A percentile compares a stretch with the other conserved stretches of the same genome.
Conservation (phyloP, 805 yeast species). For the Yarrowia sp. region DNA sequence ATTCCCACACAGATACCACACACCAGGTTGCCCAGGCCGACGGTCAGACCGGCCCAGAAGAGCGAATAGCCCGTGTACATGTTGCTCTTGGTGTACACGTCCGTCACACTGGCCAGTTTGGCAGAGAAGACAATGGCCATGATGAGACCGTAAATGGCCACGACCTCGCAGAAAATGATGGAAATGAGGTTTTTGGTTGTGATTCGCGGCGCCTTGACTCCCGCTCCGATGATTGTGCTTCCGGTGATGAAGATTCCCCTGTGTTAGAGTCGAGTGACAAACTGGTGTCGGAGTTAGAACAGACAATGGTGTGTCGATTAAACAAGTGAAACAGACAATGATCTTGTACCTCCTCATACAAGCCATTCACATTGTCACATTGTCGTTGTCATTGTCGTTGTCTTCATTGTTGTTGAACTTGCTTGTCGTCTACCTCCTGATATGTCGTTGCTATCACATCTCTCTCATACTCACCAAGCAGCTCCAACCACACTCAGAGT, state of each 20-base stretch:
- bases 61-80: constrained; percentile 91
- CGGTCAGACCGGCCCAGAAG: constrained; percentile 98
- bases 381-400: too few species aligned
- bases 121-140: constrained; percentile 97
- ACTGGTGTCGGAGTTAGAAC: too few species aligned
- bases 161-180: constrained; percentile 98
- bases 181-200: constrained; percentile 95
- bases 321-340: too few species aligned
- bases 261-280: too few species aligned
- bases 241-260: constrained; percentile 93
- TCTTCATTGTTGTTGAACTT: too few species aligned
- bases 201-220: constrained; percentile 95
- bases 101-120: constrained; percentile 63
- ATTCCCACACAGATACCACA: constrained; percentile 98
- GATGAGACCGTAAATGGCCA: constrained; percentile 95
- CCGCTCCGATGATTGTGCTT: constrained; percentile 92
- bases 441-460: too few species aligned
- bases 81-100: constrained; percentile 74
- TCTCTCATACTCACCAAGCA: constrained; percentile 61
- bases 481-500: constrained; percentile 96
- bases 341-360: too few species aligned
- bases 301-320: too few species aligned
- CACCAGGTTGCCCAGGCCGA: constrained; percentile 85
- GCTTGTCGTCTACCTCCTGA: too few species aligned
- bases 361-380: too few species aligned